Conservation (phyloP, 2,329 filamentous ascomycete species). For the Fusarium nematophilum region DNA sequence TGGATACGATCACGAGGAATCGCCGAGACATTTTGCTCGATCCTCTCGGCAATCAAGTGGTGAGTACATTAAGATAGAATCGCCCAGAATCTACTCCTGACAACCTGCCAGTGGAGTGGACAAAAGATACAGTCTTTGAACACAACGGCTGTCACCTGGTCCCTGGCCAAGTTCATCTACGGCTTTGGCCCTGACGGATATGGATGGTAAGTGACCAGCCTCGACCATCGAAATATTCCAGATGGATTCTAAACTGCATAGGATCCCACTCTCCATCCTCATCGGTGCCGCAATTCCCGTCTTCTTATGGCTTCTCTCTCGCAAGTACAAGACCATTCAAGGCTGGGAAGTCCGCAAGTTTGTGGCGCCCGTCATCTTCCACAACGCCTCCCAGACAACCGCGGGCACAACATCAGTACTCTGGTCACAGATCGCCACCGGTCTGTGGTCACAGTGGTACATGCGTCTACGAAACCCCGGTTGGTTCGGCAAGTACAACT, state of each 20-base stretch:
- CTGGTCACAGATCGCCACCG: conserved; percentile 47
- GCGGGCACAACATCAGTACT: conserved; percentile 53
- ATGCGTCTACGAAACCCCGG: conserved; percentile 37
- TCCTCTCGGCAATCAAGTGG: conserved; percentile 55
- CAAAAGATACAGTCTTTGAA: conserved; percentile 60
- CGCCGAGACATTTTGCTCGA: conserved; percentile 55
- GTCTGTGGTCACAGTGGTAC: conserved; percentile 46
- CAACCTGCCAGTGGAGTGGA: conserved; percentile 63
- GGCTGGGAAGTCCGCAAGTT: too few relatives aligned
- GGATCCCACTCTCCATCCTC: too few relatives aligned
- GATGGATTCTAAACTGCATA: too few relatives aligned
- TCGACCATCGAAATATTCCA: too few relatives aligned
- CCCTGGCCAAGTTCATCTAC: conserved; percentile 57
- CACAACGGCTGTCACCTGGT: conserved; percentile 45
- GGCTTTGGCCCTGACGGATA: conserved; percentile 51
- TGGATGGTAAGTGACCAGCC: too few relatives aligned
- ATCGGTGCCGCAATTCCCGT: conserved; percentile 57
- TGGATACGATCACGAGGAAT: conserved; percentile 56
- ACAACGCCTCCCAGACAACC: conserved; percentile 53
- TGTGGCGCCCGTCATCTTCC: too few relatives aligned
- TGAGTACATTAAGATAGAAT: too few relatives aligned
- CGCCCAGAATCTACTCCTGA: too few relatives aligned
- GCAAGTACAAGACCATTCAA: too few relatives aligned
- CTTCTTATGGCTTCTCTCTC: too few relatives aligned
- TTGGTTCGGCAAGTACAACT: conserved; percentile 45